A percentile compares a stretch with the other conserved stretches of the same genome.
These are phyloP conservation scores for Candida smagusa DNA, from an alignment of 1,139 yeast genomes.

Conservation along the genomic window DNA sequence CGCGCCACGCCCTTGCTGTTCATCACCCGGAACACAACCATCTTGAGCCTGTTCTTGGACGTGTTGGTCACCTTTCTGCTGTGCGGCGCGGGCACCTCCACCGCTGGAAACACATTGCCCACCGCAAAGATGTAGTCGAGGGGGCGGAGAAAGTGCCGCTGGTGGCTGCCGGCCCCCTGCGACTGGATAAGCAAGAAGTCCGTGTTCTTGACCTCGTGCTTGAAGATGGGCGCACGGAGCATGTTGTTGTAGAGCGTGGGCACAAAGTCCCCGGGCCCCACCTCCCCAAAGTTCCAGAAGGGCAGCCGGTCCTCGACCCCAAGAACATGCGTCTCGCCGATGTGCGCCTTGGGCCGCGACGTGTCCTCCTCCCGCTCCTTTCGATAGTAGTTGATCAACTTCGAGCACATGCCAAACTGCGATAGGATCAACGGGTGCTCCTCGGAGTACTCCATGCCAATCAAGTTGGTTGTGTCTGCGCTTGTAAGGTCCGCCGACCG, in stretches of 20 bases:
- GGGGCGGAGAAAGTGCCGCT: constrained; percentile 51
- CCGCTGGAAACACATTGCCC: constrained; percentile 92
- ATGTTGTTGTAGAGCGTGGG: constrained; percentile 92
- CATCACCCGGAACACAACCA: constrained; percentile 89
- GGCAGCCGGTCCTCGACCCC: constrained; percentile 96
- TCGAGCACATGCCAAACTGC: constrained; percentile 95
- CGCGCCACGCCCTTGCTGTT: constrained; percentile 74
- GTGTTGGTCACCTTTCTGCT: constrained; percentile 94
- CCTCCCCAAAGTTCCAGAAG: constrained; percentile 98
- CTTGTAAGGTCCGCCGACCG: constrained; percentile 73
- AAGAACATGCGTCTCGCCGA: constrained; percentile 94
- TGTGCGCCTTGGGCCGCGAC: constrained; percentile 79
- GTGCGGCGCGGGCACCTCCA: constrained; percentile 96
- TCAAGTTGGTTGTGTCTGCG: constrained; percentile 77
- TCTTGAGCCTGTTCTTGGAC: constrained; percentile 82
- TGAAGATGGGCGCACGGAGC: constrained; percentile 89
- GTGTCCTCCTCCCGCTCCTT: constrained; percentile 79
- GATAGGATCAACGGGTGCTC: constrained; percentile 82
- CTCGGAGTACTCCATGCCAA: constrained; percentile 86
- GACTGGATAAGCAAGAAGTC: constrained; percentile 82
- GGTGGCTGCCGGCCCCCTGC: constrained; percentile 72
- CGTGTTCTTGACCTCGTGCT: constrained; percentile 73
- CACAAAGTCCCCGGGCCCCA: constrained; percentile 89
- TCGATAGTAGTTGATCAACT: constrained; percentile 87
- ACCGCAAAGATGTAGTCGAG: constrained; percentile 77